Base-by-base conservation (phyloP, 2,329 filamentous ascomycete genomes). In the Calonectria honghensis region DNA sequence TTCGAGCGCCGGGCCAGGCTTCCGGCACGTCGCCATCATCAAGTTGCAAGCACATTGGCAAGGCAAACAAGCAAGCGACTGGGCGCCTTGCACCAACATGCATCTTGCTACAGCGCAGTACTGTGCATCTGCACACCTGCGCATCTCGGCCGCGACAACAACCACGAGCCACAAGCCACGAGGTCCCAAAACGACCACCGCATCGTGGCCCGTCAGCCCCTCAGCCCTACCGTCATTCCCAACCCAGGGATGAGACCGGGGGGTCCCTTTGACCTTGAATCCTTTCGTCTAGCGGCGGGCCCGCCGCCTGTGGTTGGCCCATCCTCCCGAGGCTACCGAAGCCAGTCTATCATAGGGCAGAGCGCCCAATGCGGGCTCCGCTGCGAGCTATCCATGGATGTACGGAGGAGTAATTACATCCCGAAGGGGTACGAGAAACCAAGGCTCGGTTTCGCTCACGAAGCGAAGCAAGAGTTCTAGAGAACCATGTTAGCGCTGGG, bases 241-340 rank as follows among this genome's bases (percentile, higher is more conserved):
- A 61, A 24, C 54, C 54, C 61, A 68, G 35, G 66, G 51, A 51
- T 69, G 54, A 13, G 24, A 59, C 61, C 39, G 29, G 51, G 69
- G 41, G 65, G 41, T 48, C 35, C 31, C 51, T 39, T n/a, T 68
- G 35, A 31, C 37, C 48, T 65, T 54, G 45, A 39, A 52, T 51
- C 54, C 66, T 66, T 59, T 73, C 57, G 71, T 41, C 39, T 70
- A 70, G 71, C 45, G 66, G 71, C 31, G 59, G 66, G 50, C 57
- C 71, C 71, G 66, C 66, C 35, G 27, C 6, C 35, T 61, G 37
- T 65, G 50, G 71, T 59, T 73, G 48, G 71, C 37, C 71, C 65
- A 59, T 59, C 57, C 66, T 73, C 66, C 71, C 71, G 71, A 69
- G 71, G 37, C 59, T 73, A 61, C 71, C 71, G 71, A 70, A 32